Evolutionary conservation across 805 yeast genomes (phyloP), one percentile per base, ranked within the genome.

Genomic region (Candida quercuum): DNA sequence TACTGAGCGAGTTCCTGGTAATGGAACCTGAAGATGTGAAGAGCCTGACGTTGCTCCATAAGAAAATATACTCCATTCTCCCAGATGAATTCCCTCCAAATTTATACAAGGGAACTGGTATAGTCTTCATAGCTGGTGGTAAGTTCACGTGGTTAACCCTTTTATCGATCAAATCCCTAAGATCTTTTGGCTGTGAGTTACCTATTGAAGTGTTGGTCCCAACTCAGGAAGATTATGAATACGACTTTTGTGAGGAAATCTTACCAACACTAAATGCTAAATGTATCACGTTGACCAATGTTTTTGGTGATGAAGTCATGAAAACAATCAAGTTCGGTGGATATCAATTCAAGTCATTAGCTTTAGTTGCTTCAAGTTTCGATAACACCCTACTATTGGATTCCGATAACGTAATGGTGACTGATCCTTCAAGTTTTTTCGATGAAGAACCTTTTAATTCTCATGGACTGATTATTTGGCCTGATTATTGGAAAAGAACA

Each of bases 171-270:
- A 69, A 66, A 37, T 59, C 72, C 14, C 54, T 77, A 38, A 54
- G 84, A 41, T 64, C 70, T 1, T 52, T 67, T n/a, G 81, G 81
- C 0, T 61, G 42, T 64, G 69, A 47, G 59, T 67, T 34, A 67
- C 93, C 94, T 0, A 76, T 84, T 16, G 94, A 84, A 62, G 77
- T 84, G 18, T 69, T 82, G 39, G 71, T 84, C 43, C 87, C 88
- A 3, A 67, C 73, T 30, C 56, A 66, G 17, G 72, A 70, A 16
- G 93, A 84, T 53, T 84, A 78, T 52, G 93, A 84, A 56, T 61
- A 73, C 28, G 80, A 78, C 40, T 61, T 77, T 27, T 83, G 91
- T 59, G 77, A 71, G 28, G 61, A 62, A 12, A 61, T 78, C 2
- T 61, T 84, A 37, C 89, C 91, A 0, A 54, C 60, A 8, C 54